phyloP scores from a whole-genome alignment of 2,329 filamentous ascomycete genomes.

The Fusarium penzigii region DNA sequence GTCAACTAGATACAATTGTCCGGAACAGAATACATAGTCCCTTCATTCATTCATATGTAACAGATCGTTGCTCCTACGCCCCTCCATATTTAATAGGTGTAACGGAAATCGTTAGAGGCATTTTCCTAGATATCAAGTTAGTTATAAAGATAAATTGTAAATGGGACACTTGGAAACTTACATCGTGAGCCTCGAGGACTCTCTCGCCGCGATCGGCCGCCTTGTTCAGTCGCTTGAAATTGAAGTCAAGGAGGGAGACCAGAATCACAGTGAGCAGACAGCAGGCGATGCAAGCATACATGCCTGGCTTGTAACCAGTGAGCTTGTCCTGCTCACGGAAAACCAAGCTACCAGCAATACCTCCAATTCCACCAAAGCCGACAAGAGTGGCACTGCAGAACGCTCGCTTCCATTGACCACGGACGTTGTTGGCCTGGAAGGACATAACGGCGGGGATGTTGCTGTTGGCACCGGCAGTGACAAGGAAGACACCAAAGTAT shows the following conservation, averaged over 20 bases:
- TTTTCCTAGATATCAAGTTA: slow-evolving; percentile 24
- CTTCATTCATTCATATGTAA: not conserved
- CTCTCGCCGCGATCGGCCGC: slow-evolving; percentile 56
- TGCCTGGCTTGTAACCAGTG: slow-evolving; percentile 54
- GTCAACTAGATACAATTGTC: no score
- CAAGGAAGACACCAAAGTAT: slow-evolving; percentile 75
- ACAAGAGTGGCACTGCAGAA: slow-evolving; percentile 76
- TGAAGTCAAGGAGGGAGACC: slow-evolving; percentile 42
- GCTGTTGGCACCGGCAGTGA: slow-evolving; percentile 74
- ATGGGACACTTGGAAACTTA: slow-evolving; percentile 35
- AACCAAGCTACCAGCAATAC: slow-evolving; percentile 73
- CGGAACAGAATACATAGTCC: not conserved
- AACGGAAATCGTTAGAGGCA: slow-evolving; percentile 34
- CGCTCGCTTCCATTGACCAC: slow-evolving; percentile 86
- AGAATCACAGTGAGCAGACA: slow-evolving; percentile 48
- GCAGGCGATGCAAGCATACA: slow-evolving; percentile 57
- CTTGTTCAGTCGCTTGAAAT: slow-evolving; percentile 46
- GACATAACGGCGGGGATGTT: slow-evolving; percentile 75
- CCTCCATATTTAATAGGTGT: slow-evolving; percentile 32
- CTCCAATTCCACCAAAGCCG: slow-evolving; percentile 75
- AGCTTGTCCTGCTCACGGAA: slow-evolving; percentile 61
- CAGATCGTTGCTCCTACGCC: not conserved
- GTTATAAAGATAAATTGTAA: slow-evolving; percentile 7
- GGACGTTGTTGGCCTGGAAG: slow-evolving; percentile 86
- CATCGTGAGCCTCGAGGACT: slow-evolving; percentile 51